phyloP scores from a whole-genome alignment of 768 basidiomycete species.

The Rhodosporidiobolus odoratus region DNA sequence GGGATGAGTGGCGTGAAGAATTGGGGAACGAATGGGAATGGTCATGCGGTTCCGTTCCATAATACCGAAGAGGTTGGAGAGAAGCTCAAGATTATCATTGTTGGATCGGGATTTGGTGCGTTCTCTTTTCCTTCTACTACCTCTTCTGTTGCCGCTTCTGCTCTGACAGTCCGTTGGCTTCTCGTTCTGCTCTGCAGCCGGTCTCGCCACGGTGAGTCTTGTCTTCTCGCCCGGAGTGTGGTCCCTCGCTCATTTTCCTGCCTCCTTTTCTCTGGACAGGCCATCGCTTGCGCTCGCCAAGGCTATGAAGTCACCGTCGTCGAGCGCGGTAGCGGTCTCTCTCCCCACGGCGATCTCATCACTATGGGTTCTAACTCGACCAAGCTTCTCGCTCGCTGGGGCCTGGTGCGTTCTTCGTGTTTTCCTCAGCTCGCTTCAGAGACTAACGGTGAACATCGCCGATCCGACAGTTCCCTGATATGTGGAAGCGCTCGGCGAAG shows the following conservation, averaged over 20 bases:
- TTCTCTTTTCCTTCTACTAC: not conserved
- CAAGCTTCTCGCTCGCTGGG: slow-evolving; percentile 4
- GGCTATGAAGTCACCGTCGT: slow-evolving; percentile 8
- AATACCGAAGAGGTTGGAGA: not conserved
- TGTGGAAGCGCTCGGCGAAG: not conserved
- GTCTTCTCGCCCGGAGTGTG: not conserved
- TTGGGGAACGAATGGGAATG: not conserved
- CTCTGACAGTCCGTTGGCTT: too few species aligned
- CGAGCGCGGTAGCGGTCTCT: not conserved
- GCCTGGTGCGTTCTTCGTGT: not conserved
- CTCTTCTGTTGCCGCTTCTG: not conserved
- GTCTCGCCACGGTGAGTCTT: slow-evolving; percentile 9
- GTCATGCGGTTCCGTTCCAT: slow-evolving; percentile 1
- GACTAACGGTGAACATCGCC: not conserved
- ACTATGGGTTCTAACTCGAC: slow-evolving; percentile 4
- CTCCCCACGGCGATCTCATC: slow-evolving; percentile 12
- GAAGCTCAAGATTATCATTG: slow-evolving; percentile 5
- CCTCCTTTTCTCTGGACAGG: not conserved
- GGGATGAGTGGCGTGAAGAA: not conserved
- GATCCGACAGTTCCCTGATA: not conserved
- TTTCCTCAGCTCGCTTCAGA: not conserved
- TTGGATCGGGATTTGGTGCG: slow-evolving; percentile 1
- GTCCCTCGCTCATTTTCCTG: not conserved
- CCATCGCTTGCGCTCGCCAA: slow-evolving; percentile 10
- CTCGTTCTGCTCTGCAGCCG: not conserved